Conservation (phyloP, 768 basidiomycete species). For the Mycena vulgaris region DNA sequence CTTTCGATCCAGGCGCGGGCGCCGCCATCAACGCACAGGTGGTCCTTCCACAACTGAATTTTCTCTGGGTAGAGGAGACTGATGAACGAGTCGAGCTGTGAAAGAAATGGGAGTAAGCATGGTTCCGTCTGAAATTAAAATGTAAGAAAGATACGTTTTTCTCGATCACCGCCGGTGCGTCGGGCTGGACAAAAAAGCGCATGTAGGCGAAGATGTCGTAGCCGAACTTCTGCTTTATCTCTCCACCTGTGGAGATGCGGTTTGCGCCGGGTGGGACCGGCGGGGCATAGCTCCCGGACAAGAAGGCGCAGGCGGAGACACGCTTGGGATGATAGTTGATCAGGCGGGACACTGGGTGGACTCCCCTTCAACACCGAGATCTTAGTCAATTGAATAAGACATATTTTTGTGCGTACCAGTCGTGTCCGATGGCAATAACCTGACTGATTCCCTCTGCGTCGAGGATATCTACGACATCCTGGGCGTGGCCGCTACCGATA, state of each 20-base stretch:
- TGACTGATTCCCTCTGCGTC: constrained; percentile 52
- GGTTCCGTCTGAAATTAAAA: too few species aligned
- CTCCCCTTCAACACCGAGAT: too few species aligned
- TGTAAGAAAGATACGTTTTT: too few species aligned
- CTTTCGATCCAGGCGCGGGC: constrained; percentile 52
- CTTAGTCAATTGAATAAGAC: too few species aligned
- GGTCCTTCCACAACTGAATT: constrained; percentile 53
- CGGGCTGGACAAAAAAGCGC: constrained; percentile 42
- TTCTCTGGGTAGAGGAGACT: constrained; percentile 50
- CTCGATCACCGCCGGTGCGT: constrained; percentile 52
- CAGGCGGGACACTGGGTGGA: constrained; percentile 49
- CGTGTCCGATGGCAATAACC: constrained; percentile 60
- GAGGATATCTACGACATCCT: constrained; percentile 60
- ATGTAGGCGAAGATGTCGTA: constrained; percentile 24
- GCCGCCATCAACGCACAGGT: constrained; percentile 55
- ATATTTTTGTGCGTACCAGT: too few species aligned
- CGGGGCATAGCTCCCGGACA: too few species aligned
- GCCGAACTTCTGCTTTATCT: not conserved
- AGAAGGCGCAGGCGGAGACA: too few species aligned
- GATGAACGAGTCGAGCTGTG: constrained; percentile 61
- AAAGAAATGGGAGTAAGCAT: too few species aligned
- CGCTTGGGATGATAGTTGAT: constrained; percentile 55
- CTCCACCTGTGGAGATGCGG: too few species aligned
- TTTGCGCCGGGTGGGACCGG: too few species aligned
- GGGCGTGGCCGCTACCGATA: constrained; percentile 47